Base-by-base conservation (phyloP, 768 basidiomycete species). In the Dentipellis fragilis region DNA sequence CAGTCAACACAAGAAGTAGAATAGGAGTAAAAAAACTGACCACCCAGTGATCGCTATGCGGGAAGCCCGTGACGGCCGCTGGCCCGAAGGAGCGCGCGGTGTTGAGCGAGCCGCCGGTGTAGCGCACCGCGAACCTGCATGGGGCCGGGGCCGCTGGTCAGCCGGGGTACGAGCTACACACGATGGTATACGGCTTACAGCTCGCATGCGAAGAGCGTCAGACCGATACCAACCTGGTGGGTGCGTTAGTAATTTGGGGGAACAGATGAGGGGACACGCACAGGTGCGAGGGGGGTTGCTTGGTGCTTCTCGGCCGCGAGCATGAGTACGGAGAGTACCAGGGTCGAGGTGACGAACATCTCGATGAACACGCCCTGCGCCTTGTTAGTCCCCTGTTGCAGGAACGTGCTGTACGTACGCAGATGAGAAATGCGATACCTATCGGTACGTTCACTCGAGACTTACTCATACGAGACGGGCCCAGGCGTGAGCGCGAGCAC, bases 31-130 rank as follows among this genome's bases (percentile, higher is more conserved):
- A 23, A 12, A 49, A 21, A 23, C 80, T 36, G 67, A 84, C 84
- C 57, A 85, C 74, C 85, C 83, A 87, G 40, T 86, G 85, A 5
- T 70, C 56, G 19, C 65, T 58, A 49, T 68, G 62, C 12, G 75
- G 72, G 63, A 86, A 86, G 17, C 80, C 78, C n/a, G 78, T 75
- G 38, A 86, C 72, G 2, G 80, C 82, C 4, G 86, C 82, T 1
- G 86, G 85, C 2, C 85, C 85, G 65, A 86, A 86, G 0, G 85
- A 66, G 54, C 85, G 76, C 11, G 85, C 85, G 5, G 82, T 79
- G 62, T 87, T 87, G 78, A 84, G 82, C 17, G 73, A 73, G 4
- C 80, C 84, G 6, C 84, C 83, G 0, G 84, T 86, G 63, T 80
- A 86, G 56, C 71, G 75, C 7, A 81, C 77, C 0, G 80, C 77